phyloP scores from a whole-genome alignment of 108 stramenopile species.

The Fistulifera pelliculosa region DNA sequence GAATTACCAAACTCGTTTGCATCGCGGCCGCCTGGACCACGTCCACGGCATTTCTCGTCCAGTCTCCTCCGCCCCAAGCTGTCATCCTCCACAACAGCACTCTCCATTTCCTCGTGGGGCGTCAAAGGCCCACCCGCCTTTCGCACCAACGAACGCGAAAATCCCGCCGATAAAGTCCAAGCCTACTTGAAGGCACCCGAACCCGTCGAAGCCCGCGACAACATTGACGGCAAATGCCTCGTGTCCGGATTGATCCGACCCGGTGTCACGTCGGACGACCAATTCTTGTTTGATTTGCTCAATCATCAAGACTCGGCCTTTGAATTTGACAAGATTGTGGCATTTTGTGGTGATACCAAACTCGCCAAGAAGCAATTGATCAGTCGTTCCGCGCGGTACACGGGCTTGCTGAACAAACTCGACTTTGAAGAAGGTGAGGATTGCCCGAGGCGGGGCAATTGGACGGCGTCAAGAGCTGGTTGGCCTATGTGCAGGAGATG shows the following conservation, averaged over 20 bases:
- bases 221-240: slow-evolving; percentile 29
- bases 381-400: slow-evolving; percentile 77
- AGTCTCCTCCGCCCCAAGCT: not conserved
- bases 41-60: slow-evolving; percentile 17
- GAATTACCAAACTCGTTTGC: not conserved
- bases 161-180: slow-evolving; percentile 38
- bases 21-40: not conserved
- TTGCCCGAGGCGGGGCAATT: slow-evolving; percentile 48
- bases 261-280: slow-evolving; percentile 40
- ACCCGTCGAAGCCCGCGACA: slow-evolving; percentile 33
- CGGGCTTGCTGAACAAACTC: slow-evolving; percentile 82
- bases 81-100: slow-evolving; percentile 10
- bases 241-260: slow-evolving; percentile 28
- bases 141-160: slow-evolving; percentile 1
- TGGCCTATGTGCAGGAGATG: slow-evolving; percentile 36
- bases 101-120: slow-evolving; percentile 47
- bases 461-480: slow-evolving; percentile 55
- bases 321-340: slow-evolving; percentile 71
- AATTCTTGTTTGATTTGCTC: slow-evolving; percentile 75
- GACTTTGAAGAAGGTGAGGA: slow-evolving; percentile 10
- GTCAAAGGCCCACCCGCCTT: slow-evolving; percentile 17
- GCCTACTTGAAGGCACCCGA: slow-evolving; percentile 32
- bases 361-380: slow-evolving; percentile 85
- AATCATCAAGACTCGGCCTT: slow-evolving; percentile 75
- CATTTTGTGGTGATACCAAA: slow-evolving; percentile 57